Conservation (phyloP, 305 asterid genomes). For the Solanum hybrid region DNA sequence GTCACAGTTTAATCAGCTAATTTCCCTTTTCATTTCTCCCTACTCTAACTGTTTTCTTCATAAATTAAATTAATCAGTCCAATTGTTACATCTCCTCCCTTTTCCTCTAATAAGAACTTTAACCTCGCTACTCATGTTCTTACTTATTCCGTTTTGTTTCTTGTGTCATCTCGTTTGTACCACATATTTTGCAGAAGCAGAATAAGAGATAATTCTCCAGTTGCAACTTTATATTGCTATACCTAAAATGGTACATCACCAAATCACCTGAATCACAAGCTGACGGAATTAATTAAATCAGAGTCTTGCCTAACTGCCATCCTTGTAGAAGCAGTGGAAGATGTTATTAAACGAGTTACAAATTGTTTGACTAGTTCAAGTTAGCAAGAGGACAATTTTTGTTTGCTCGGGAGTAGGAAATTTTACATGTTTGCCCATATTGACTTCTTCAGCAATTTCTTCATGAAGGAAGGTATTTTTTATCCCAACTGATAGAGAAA, state of each 20-base stretch:
- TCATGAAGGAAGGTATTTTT: neutral
- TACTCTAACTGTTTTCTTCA: neutral
- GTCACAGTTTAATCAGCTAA: neutral
- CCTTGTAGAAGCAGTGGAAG: neutral
- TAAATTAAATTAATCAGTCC: neutral
- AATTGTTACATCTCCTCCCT: neutral
- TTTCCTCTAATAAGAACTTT: neutral
- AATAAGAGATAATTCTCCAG: neutral
- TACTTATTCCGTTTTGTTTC: neutral
- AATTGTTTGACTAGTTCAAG: neutral
- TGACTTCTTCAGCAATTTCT: neutral
- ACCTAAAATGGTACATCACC: neutral
- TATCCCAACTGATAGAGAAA: neutral
- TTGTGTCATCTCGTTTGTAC: neutral
- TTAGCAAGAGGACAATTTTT: neutral
- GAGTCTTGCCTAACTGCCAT: neutral
- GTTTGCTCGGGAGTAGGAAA: neutral
- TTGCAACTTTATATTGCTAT: neutral
- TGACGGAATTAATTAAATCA: neutral
- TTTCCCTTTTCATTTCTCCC: slow-evolving; percentile 1
- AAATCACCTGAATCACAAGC: neutral
- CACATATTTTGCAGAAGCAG: neutral
- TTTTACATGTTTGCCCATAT: neutral
- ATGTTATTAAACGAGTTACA: neutral
- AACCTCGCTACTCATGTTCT: neutral